Base-by-base conservation (phyloP, 202 grass and related monocot species). In the Panicum virgatum region DNA sequence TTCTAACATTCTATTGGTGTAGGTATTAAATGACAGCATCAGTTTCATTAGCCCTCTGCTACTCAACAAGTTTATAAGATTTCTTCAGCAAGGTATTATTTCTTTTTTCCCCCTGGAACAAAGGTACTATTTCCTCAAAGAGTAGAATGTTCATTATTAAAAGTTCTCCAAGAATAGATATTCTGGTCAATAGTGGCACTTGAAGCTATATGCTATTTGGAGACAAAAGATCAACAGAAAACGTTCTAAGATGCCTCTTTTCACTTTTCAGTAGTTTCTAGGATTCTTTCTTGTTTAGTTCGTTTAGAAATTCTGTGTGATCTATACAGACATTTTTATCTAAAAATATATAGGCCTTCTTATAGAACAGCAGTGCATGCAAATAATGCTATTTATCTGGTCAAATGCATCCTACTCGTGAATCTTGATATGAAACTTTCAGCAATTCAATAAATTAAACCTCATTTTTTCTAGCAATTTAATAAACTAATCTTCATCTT, bases 21-120 rank as follows among this genome's bases (percentile, higher is more conserved):
- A 98, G 92, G 88, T 89, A 78, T 77, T 93, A 89, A 95, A 98
- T 90, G 96, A 98, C 78, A 77, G 88, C 66, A 83, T 98, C 68
- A 82, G 22, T 85, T 98, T 98, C 85, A 63, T 93, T 76, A 89
- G 86, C 43, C 96, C 96, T 22, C 80, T 98, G 80, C 73, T 98
- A 29, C 83, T 95, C 48, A 98, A 98, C 77, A 93, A 85, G 80
- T 92, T 98, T 34, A 98, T 98, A 72, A 89, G 58, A 66, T 89
- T 87, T 79, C 87, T 98, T 88, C 90, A 98, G 76, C 46, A 98
- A 91, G 96, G 92, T 95, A 72, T 63, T 72, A 30, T 44, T 43
- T 9, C 5, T n/a, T n/a, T 54, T 51, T 54, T 54, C n/a, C 14
- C 3, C 9, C 19, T 54, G 51, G 51, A 54, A 54, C 51, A 54